Conservation (phyloP, 140 eudicot genomes). For the Cichorium intybus region DNA sequence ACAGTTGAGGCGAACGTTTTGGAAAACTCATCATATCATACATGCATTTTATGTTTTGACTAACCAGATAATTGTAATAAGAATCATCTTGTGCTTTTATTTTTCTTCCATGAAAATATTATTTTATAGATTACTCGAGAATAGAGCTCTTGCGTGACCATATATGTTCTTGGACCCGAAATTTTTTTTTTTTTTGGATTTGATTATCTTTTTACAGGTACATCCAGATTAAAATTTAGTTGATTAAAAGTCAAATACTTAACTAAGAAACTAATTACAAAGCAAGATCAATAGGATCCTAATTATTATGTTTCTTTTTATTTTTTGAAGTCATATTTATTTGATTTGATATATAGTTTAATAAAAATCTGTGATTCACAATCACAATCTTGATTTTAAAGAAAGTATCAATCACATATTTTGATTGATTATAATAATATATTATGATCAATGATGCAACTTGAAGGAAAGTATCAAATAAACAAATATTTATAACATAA, state of each 20-base stretch:
- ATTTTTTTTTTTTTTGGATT: too few species aligned
- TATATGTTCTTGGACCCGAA: background rate
- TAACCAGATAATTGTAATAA: too few species aligned
- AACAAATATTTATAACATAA: too few species aligned
- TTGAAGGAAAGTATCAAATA: too few species aligned
- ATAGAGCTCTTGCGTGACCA: background rate
- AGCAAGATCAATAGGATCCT: conserved; percentile 1
- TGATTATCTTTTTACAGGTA: too few species aligned
- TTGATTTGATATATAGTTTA: background rate
- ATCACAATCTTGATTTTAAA: background rate
- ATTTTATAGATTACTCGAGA: background rate
- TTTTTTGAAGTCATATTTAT: background rate
- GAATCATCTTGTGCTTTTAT: background rate
- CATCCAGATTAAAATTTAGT: too few species aligned
- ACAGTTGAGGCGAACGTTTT: background rate
- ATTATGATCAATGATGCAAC: background rate
- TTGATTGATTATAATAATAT: too few species aligned
- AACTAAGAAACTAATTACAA: background rate
- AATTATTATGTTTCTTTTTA: background rate
- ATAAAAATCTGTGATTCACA: background rate
- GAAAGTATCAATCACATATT: background rate
- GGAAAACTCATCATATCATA: background rate
- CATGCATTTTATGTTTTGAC: too few species aligned
- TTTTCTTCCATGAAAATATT: too few species aligned
- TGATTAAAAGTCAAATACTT: background rate